Percentiles rank a stretch among this genome's conserved stretches.
Evolutionary conservation across 495 filamentous ascomycete genomes (phyloP).

Genomic region (Lichenothelia convexa): DNA sequence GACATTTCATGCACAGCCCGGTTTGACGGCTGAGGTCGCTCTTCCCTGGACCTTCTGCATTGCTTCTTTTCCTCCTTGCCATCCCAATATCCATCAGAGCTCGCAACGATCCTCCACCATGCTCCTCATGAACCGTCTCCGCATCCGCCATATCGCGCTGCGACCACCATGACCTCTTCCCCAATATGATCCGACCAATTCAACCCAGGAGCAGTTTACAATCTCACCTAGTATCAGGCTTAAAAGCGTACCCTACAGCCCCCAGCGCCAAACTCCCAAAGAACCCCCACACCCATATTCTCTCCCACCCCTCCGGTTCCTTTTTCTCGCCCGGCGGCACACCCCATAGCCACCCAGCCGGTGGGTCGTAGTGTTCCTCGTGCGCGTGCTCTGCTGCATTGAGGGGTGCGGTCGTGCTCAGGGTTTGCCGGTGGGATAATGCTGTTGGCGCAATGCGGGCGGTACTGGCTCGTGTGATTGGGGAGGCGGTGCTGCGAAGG

Average conservation of each 20-base stretch:
- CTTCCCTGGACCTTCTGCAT: too few species aligned
- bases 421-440: too few species aligned
- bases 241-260: slow-evolving; percentile 77
- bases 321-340: slow-evolving; percentile 86
- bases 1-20: too few species aligned
- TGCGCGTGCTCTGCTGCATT: slow-evolving; percentile 23
- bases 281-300: slow-evolving; percentile 71
- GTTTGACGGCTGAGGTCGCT: too few species aligned
- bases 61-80: not conserved
- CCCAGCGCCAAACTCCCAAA: slow-evolving; percentile 61
- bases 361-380: slow-evolving; percentile 74
- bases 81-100: too few species aligned
- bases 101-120: not conserved
- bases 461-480: not conserved
- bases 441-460: too few species aligned
- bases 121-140: too few species aligned
- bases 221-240: slow-evolving; percentile 95
- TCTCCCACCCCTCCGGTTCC: slow-evolving; percentile 93
- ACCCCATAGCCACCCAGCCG: slow-evolving; percentile 77
- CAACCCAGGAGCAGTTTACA: not conserved
- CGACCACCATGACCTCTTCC: too few species aligned
- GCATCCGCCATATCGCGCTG: too few species aligned
- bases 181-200: not conserved
- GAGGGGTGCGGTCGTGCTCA: too few species aligned
- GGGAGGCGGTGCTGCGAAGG: too few species aligned